Evolutionary conservation across 2,329 filamentous ascomycete species (phyloP).

Genomic region (Seiridium unicorne): DNA sequence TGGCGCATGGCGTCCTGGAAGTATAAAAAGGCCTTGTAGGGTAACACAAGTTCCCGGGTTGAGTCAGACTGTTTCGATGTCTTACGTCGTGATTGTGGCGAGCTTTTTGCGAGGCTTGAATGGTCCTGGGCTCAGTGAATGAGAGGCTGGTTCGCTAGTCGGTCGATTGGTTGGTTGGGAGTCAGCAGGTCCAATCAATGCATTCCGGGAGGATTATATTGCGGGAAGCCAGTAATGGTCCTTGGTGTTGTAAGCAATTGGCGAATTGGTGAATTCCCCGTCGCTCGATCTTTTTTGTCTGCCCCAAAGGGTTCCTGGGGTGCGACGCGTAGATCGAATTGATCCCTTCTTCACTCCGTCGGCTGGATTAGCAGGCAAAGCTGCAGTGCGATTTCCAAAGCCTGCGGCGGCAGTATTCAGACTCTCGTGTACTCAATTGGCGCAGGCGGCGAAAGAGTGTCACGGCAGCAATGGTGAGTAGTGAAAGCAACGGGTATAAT

Average conservation of each 20-base stretch:
- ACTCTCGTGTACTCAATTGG: too few species aligned
- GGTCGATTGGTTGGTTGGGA: background rate
- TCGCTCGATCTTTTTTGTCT: background rate
- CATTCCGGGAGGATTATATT: background rate
- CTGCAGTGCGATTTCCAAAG: too few species aligned
- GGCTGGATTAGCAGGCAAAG: too few species aligned
- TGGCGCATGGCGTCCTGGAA: slow-evolving; percentile 1
- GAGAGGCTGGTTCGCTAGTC: background rate
- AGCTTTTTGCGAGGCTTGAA: background rate
- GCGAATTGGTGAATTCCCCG: background rate
- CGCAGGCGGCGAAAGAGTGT: too few species aligned
- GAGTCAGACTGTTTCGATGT: background rate
- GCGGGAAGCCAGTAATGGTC: background rate
- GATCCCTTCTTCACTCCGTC: too few species aligned
- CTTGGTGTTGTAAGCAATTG: slow-evolving; percentile 3
- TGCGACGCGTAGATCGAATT: too few species aligned
- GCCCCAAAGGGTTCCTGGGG: too few species aligned
- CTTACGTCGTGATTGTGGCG: background rate
- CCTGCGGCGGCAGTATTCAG: too few species aligned
- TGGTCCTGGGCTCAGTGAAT: background rate
- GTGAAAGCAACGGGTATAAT: background rate
- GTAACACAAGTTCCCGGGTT: slow-evolving; percentile 1
- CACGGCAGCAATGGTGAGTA: too few species aligned
- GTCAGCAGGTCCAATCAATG: background rate
- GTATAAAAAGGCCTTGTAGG: background rate